phyloP scores from a whole-genome alignment of 2,329 filamentous ascomycete genomes.

The Simplicillium aogashimaense region DNA sequence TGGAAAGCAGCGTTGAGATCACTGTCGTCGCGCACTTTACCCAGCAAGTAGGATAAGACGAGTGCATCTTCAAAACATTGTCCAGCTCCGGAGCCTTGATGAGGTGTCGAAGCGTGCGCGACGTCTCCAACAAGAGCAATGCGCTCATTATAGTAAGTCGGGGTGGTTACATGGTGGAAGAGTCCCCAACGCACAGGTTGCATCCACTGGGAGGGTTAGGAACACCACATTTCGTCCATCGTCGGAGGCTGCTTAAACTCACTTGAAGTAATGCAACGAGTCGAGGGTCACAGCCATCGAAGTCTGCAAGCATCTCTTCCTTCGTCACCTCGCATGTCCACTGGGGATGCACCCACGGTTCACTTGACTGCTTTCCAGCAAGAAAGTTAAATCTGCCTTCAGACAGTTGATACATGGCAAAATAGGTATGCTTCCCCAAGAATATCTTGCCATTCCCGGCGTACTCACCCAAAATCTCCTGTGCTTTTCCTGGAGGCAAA shows the following conservation, averaged over 20 bases:
- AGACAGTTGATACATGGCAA: not conserved
- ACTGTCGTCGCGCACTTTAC: slow-evolving; percentile 1
- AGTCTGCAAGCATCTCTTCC: slow-evolving; percentile 1
- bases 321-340: slow-evolving; percentile 1
- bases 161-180: not conserved
- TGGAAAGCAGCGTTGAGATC: slow-evolving; percentile 5
- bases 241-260: not conserved
- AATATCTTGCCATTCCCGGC: not conserved
- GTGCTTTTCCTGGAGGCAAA: not conserved
- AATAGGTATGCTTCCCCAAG: not conserved
- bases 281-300: not conserved
- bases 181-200: not conserved
- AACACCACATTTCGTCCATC: too few species aligned
- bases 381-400: not conserved
- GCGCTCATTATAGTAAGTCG: slow-evolving; percentile 13
- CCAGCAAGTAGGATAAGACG: slow-evolving; percentile 10
- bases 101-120: slow-evolving; percentile 36
- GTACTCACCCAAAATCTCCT: not conserved
- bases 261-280: not conserved
- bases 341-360: not conserved
- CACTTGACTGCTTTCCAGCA: not conserved
- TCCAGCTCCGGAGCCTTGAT: slow-evolving; percentile 31
- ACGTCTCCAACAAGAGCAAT: slow-evolving; percentile 35
- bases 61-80: slow-evolving; percentile 27
- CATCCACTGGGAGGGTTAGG: not conserved